A percentile compares a stretch with the other conserved stretches of the same genome.
phyloP scores from a whole-genome alignment of 805 yeast species.

The Jamesozyma hellenica region DNA sequence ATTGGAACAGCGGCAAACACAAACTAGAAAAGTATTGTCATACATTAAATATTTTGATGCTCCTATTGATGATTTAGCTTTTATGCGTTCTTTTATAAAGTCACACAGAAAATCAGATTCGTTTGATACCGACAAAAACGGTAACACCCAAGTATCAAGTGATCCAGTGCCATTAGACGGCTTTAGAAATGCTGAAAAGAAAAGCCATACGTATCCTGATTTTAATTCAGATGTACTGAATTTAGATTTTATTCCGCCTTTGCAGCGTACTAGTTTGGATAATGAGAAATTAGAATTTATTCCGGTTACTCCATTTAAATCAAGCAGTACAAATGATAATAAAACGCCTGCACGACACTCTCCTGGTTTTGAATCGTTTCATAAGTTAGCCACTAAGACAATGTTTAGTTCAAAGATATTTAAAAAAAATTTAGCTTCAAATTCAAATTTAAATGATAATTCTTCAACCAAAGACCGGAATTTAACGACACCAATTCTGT shows the following conservation, averaged over 20 bases:
- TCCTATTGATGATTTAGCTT: background rate
- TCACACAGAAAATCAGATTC: constrained; percentile 32
- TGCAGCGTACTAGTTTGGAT: constrained; percentile 1
- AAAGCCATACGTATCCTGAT: background rate
- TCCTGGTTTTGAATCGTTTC: constrained; percentile 25
- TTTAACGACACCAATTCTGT: background rate
- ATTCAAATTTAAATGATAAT: background rate
- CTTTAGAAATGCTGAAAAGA: background rate
- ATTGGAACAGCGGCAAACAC: no score
- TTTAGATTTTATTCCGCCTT: constrained; percentile 1
- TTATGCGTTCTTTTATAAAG: constrained; percentile 33
- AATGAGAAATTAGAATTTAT: background rate
- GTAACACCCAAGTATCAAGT: background rate
- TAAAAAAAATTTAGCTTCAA: constrained; percentile 18
- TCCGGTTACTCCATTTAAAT: constrained; percentile 13
- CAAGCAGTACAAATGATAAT: constrained; percentile 3
- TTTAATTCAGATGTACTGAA: constrained; percentile 2
- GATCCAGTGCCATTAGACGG: background rate
- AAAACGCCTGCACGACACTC: constrained; percentile 11
- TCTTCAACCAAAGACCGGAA: background rate
- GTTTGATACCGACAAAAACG: constrained; percentile 10
- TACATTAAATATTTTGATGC: no score
- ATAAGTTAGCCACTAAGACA: constrained; percentile 21
- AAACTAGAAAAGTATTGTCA: no score
- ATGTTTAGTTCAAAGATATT: constrained; percentile 23